Evolutionary conservation across 805 yeast species (phyloP).

Genomic region (Saccharomycopsis selenospora): DNA sequence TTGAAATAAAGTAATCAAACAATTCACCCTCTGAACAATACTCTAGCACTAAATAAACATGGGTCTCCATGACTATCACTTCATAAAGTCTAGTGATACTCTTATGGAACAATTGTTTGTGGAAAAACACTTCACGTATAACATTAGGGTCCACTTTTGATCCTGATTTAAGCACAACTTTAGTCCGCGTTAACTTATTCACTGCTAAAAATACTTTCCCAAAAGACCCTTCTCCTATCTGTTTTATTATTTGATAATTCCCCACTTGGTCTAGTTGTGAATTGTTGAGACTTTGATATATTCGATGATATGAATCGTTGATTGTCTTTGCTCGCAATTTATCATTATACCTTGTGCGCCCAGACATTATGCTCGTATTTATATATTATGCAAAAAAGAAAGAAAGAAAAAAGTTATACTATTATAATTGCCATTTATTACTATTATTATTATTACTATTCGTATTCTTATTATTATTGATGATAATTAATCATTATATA

Average conservation of each 20-base stretch:
- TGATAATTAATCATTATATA: no score
- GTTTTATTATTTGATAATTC: slow-evolving; percentile 62
- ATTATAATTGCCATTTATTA: no score
- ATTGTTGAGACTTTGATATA: slow-evolving; percentile 18
- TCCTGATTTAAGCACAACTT: slow-evolving; percentile 81
- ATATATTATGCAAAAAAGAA: no score
- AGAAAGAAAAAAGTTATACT: no score
- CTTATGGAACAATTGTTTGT: slow-evolving; percentile 75
- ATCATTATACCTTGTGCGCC: slow-evolving; percentile 12
- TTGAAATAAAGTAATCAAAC: slow-evolving; percentile 54
- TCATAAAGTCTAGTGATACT: slow-evolving; percentile 82
- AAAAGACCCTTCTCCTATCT: slow-evolving; percentile 88
- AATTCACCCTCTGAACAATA: slow-evolving; percentile 79
- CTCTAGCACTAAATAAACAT: slow-evolving; percentile 83
- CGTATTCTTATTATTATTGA: no score
- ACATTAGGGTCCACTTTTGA: slow-evolving; percentile 71
- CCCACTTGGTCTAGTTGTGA: slow-evolving; percentile 50
- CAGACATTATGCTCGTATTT: slow-evolving; percentile 4
- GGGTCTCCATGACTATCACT: slow-evolving; percentile 69
- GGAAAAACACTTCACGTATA: slow-evolving; percentile 85
- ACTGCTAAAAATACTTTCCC: slow-evolving; percentile 85
- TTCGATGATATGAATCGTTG: slow-evolving; percentile 18
- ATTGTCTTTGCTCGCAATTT: slow-evolving; percentile 14
- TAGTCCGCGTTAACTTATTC: slow-evolving; percentile 66
- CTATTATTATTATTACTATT: no score